Percentiles rank a stretch among this genome's conserved stretches.
phyloP scores from a whole-genome alignment of 2,329 filamentous ascomycete species.

The Drechslerella dactyloides region DNA sequence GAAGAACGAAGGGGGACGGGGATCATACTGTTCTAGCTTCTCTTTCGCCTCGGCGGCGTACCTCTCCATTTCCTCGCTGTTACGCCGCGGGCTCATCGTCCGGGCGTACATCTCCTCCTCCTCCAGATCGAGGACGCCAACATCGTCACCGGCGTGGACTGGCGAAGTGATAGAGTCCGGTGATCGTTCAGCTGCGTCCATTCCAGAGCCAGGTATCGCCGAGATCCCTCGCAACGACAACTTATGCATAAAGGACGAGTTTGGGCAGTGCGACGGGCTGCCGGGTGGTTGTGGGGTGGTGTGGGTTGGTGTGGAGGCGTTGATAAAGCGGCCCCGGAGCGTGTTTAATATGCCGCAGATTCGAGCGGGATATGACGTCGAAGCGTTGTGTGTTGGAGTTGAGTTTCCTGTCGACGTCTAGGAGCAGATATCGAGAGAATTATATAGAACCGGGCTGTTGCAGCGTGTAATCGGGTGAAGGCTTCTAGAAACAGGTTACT shows the following conservation, averaged over 20 bases:
- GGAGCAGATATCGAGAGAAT: not conserved
- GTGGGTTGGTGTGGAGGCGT: too few species aligned
- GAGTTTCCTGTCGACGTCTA: constrained; percentile 6
- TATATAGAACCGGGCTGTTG: not conserved
- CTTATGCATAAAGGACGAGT: constrained; percentile 34
- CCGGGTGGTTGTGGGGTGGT: not conserved
- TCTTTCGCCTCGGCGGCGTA: constrained; percentile 79
- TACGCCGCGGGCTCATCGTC: constrained; percentile 91
- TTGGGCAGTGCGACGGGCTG: not conserved
- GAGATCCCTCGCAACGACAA: constrained; percentile 45
- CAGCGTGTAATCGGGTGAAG: not conserved
- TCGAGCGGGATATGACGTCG: constrained; percentile 12
- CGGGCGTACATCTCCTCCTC: constrained; percentile 76
- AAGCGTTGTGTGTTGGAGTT: constrained; percentile 14
- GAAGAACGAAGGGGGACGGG: not conserved
- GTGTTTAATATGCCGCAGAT: too few species aligned
- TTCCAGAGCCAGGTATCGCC: constrained; percentile 46
- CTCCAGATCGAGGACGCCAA: constrained; percentile 58
- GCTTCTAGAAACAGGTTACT: constrained; percentile 7
- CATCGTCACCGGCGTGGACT: constrained; percentile 45
- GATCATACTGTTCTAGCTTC: constrained; percentile 54
- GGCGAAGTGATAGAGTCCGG: constrained; percentile 48
- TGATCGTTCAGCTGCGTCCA: constrained; percentile 49
- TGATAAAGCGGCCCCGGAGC: too few species aligned
- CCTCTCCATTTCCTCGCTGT: constrained; percentile 86